phyloP scores from a whole-genome alignment of 345 rosid genomes.

The Acer negundo region DNA sequence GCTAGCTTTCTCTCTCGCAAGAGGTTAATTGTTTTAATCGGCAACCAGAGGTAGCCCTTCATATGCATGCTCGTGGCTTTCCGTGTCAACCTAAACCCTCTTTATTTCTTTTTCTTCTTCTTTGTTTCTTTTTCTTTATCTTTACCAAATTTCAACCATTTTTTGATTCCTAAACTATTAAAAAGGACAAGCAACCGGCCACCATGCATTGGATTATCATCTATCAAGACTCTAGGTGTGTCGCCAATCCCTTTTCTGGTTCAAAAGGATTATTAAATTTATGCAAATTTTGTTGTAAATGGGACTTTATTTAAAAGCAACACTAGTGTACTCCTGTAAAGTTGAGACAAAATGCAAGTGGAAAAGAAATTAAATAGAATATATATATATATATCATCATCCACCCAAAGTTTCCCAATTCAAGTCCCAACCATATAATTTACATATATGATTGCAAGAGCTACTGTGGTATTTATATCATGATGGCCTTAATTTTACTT shows the following conservation, averaged over 20 bases:
- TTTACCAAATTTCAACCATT: constrained; percentile 14
- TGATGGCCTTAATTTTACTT: background rate
- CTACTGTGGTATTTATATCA: background rate
- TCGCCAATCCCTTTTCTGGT: background rate
- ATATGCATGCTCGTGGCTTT: background rate
- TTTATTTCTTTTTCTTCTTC: background rate
- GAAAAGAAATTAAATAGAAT: constrained; percentile 7
- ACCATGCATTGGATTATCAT: background rate
- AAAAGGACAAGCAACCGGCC: background rate
- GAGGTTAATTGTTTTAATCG: background rate
- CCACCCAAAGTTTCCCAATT: too few species aligned
- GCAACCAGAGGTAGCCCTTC: background rate
- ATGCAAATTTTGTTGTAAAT: constrained; percentile 3
- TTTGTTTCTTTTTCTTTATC: background rate
- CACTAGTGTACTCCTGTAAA: background rate
- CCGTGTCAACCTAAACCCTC: constrained; percentile 10
- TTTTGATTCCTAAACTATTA: background rate
- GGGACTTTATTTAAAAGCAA: constrained; percentile 19
- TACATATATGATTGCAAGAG: background rate
- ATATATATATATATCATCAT: background rate
- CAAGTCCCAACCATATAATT: background rate
- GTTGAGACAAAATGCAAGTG: constrained; percentile 16
- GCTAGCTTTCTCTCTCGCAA: background rate
- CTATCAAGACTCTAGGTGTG: background rate
- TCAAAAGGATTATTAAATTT: constrained; percentile 16